Evolutionary conservation across 108 stramenopile species (phyloP), one percentile per base, ranked within the genome.

Genomic region (Seminavis robusta): DNA sequence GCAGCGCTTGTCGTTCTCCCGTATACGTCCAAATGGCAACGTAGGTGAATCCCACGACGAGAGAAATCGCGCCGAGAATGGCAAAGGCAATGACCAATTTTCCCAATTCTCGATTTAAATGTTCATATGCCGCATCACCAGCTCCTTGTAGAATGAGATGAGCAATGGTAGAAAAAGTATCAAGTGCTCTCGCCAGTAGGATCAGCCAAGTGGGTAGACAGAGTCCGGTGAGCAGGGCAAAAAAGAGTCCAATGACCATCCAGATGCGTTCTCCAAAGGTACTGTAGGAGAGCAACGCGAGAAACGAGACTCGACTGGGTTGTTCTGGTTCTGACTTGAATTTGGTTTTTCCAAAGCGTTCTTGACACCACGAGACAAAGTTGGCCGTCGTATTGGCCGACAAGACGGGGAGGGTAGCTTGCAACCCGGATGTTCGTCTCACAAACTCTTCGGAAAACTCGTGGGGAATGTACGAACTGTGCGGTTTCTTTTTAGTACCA

Each of bases 11-110:
- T 36, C 30, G 34, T 50, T 83, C 79, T 0, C 82, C 82, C 1
- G 76, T 69, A 15, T 69, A 67, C 11, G 73, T 65, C 79, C 79
- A 83, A 17, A 69, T 61, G 23, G 69, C 33, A 27, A 80, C 82
- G 44, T 69, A 71, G 6, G 46, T 13, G 6, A 64, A 57, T 21
- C 82, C 82, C 16, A 36, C 27, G 8, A 72, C 40, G 23, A 80
- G 46, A 2, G 72, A 47, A 1, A 75, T 51, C 11, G 28, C 63
- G 21, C 82, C 82, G 8, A 80, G 67, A 38, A 67, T 66, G 9
- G 69, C 68, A 63, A 84, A 84, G 47, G n/a, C n/a, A n/a, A n/a
- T n/a, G n/a, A n/a, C n/a, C n/a, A n/a, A n/a, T n/a, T n/a, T n/a
- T n/a, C n/a, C n/a, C n/a, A n/a, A n/a, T n/a, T n/a, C n/a, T n/a